Base-by-base conservation (phyloP, 2,329 filamentous ascomycete genomes). In the Penicillium sclerotiorum region DNA sequence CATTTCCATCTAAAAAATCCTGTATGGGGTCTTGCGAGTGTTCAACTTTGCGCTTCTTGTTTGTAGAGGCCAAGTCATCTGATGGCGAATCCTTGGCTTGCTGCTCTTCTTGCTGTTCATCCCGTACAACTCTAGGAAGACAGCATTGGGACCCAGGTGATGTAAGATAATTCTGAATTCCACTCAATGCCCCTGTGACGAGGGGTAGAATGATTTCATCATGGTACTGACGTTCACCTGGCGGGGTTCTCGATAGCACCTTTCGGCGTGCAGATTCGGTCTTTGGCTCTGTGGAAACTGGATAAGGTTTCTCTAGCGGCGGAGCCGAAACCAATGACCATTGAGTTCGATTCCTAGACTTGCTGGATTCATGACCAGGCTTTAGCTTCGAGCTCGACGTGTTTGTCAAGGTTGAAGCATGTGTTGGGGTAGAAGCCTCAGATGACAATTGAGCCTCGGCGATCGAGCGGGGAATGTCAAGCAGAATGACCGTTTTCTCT, bases 391-490 rank as follows among this genome's bases (percentile, higher is more conserved):
- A 28, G n/a, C n/a, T n/a, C n/a, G n/a, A n/a, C n/a, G n/a, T n/a
- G n/a, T n/a, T n/a, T n/a, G n/a, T n/a, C n/a, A n/a, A n/a, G n/a
- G n/a, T n/a, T n/a, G 25, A 28, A 9, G 25, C 6, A 8, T 28
- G 25, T 4, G 3, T 2, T 8, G 6, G 6, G 25, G 6, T 9
- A 9, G 9, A 13, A 28, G 15, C 8, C 13, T 15, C 17, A 20
- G 33, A 17, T 33, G 55, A 63, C 17, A 68, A 69, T 65, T 86
- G 83, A 5, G 79, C 81, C 6, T 71, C 59, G 15, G 75, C 71
- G 47, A 86, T 83, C 1, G 83, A 85, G 5, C 62, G 64, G 2
- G 84, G 83, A 8, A 84, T 78, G 59, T 86, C 83, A 23, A 86
- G 59, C 17, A 86, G 65, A 13, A 76, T 76, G 25, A 80, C 60